These are phyloP conservation scores for Huntiella moniliformis DNA, from an alignment of 2,329 filamentous ascomycete species.

Conservation along the genomic window DNA sequence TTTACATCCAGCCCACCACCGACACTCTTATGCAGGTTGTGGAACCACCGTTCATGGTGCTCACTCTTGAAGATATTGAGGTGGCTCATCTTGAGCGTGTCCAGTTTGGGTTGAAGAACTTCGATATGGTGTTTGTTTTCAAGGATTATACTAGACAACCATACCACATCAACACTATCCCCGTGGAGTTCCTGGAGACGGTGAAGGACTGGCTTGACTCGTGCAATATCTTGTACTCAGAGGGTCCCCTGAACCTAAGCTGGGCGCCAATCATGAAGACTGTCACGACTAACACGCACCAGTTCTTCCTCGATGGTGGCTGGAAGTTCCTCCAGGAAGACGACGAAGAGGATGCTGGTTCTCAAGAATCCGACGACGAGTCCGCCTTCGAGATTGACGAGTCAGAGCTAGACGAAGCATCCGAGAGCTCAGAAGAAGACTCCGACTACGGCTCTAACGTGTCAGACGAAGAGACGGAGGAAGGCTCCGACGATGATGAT, in stretches of 20 bases:
- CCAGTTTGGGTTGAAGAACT: constrained; percentile 93
- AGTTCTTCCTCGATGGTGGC: constrained; percentile 87
- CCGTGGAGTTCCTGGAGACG: constrained; percentile 79
- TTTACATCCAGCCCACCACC: constrained; percentile 87
- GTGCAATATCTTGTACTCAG: constrained; percentile 82
- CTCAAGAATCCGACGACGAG: constrained; percentile 61
- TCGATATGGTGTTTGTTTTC: constrained; percentile 95
- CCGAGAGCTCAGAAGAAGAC: constrained; percentile 60
- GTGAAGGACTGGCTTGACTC: constrained; percentile 97
- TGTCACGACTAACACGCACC: constrained; percentile 78
- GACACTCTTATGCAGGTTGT: constrained; percentile 95
- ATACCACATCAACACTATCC: constrained; percentile 93
- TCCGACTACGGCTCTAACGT: constrained; percentile 88
- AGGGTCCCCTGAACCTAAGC: constrained; percentile 92
- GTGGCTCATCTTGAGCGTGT: constrained; percentile 92
- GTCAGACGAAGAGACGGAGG: constrained; percentile 55
- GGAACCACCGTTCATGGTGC: constrained; percentile 88
- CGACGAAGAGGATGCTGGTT: constrained; percentile 63
- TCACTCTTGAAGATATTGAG: constrained; percentile 91
- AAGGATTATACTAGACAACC: constrained; percentile 89
- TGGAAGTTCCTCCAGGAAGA: constrained; percentile 86
- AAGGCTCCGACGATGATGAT: constrained; percentile 41
- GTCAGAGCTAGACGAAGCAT: constrained; percentile 66
- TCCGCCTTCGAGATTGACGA: constrained; percentile 83
- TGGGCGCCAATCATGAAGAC: constrained; percentile 99